phyloP scores from a whole-genome alignment of 768 basidiomycete genomes.

The Boletus insuetus region DNA sequence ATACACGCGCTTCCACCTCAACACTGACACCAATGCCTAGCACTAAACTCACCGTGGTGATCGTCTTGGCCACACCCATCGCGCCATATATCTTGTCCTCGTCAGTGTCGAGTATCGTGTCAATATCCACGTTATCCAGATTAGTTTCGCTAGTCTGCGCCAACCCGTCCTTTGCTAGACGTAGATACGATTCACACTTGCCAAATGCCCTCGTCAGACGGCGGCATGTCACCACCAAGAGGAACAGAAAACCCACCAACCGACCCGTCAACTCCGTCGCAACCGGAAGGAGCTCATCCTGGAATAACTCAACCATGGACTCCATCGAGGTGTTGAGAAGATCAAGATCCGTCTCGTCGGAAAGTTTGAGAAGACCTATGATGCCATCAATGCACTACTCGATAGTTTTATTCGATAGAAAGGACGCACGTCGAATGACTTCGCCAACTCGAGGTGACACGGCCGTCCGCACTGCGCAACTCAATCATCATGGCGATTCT shows the following conservation, averaged over 20 bases:
- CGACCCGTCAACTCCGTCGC: conserved; percentile 76
- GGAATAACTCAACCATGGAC: conserved; percentile 82
- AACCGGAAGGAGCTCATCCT: conserved; percentile 80
- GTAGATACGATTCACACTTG: conserved; percentile 81
- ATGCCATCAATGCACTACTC: neutral
- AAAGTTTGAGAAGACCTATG: conserved; percentile 78
- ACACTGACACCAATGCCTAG: neutral
- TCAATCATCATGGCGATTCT: neutral
- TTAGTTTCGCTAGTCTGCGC: conserved; percentile 49
- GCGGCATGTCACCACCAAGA: neutral
- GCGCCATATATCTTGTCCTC: conserved; percentile 87
- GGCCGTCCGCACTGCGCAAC: conserved; percentile 55
- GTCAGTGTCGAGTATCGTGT: conserved; percentile 55
- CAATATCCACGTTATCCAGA: conserved; percentile 50
- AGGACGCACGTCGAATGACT: conserved; percentile 71
- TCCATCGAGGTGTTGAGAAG: conserved; percentile 81
- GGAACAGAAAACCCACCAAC: conserved; percentile 48
- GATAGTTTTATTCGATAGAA: neutral
- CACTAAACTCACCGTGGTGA: conserved; percentile 57
- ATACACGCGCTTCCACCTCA: conserved; percentile 1
- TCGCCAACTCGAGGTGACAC: conserved; percentile 79
- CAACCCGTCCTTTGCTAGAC: conserved; percentile 69
- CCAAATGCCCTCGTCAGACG: neutral
- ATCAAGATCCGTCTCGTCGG: conserved; percentile 90
- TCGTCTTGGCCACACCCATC: conserved; percentile 86